Evolutionary conservation across 2,329 filamentous ascomycete genomes (phyloP), one percentile per base, ranked within the genome.

Genomic region (Penicillium sp.): DNA sequence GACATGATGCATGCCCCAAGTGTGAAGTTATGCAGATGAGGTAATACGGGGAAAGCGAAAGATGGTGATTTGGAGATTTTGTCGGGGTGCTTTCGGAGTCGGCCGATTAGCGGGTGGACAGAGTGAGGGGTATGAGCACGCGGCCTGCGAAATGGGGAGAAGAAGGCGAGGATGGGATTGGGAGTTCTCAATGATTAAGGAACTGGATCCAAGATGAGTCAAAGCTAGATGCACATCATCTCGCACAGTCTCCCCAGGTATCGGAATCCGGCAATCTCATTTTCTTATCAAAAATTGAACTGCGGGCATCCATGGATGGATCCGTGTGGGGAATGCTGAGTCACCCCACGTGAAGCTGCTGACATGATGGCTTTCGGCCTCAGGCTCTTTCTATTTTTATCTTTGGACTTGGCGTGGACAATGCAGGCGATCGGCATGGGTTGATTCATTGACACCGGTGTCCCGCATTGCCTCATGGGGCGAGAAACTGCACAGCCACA

Each of bases 1-100:
- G 69, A 66, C 71, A 73, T 74, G 63, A 60, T 69, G 63, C 57
- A 58, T 59, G 55, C 60, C 57, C 57, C 34, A 58, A 56, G 46
- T 56, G 26, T 44, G 34, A 49, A 50, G 53, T 26, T 49, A 56
- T 50, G 45, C 39, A 26, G 34, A 34, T 29, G 53, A 46, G 31
- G 32, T 52, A 45, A 40, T 53, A 35, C 16, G 34, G 47, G 51
- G 39, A 46, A 57, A 58, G 42, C 20, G 40, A 32, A 46, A 26
- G 13, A 26, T 52, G 20, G 47, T 29, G 48, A 56, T 59, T 56
- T 61, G 50, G 57, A 56, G 57, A 53, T 50, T 31, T 37, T 18
- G 42, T 58, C 55, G 56, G 55, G 54, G 50, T 58, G 29, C 49
- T 61, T 60, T 66, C 63, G 63, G 61, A 64, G 60, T 57, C 58